These are phyloP conservation scores for Phylloboletellus chloephorus DNA, from an alignment of 1,284 basidiomycete species.

Conservation along the genomic window DNA sequence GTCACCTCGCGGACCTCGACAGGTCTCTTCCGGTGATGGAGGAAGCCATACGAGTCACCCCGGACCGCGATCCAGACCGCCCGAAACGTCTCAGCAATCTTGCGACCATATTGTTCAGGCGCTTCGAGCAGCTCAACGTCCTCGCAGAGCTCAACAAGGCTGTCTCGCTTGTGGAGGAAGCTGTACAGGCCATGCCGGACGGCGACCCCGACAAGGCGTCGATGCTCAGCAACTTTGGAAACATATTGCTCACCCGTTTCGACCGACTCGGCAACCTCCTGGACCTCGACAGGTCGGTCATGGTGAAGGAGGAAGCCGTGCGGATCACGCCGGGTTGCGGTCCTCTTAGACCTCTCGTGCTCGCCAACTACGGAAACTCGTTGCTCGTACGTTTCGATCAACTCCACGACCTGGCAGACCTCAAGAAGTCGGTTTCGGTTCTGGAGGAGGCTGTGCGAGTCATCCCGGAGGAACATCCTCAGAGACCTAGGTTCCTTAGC, in stretches of 20 bases:
- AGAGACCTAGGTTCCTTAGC: no score
- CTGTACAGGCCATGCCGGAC: background rate
- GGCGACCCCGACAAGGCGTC: background rate
- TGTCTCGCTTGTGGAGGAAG: background rate
- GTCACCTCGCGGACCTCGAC: background rate
- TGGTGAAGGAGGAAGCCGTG: background rate
- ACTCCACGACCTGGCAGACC: no score
- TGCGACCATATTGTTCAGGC: background rate
- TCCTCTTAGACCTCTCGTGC: background rate
- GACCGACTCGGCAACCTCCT: background rate
- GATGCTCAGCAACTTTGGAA: background rate
- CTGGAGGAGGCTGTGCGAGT: background rate
- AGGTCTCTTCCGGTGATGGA: background rate
- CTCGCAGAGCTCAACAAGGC: background rate
- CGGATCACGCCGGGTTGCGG: background rate
- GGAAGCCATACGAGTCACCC: background rate
- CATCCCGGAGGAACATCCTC: background rate
- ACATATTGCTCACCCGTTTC: background rate
- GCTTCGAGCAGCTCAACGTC: background rate
- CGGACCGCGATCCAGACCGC: background rate
- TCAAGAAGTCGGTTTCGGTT: no score
- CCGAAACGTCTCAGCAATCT: background rate
- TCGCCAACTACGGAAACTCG: background rate
- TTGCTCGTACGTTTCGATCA: background rate
- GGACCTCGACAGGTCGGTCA: background rate